Conservation (phyloP, 2,329 filamentous ascomycete genomes). For the Alternaria arborescens region DNA sequence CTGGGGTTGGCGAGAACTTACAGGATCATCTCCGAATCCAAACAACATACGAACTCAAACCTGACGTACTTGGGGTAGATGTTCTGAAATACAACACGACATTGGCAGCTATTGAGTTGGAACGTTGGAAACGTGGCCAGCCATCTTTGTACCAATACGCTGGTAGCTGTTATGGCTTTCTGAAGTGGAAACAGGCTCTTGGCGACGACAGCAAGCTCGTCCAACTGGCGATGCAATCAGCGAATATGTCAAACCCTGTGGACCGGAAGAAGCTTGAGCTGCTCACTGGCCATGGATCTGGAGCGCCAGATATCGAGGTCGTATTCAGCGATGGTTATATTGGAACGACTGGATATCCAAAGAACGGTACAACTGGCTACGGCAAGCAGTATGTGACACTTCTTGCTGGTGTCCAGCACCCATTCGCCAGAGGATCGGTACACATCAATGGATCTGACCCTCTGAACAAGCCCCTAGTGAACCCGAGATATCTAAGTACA, state of each 20-base stretch:
- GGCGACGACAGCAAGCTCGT: slow-evolving; percentile 27
- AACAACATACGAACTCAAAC: slow-evolving; percentile 27
- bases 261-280: slow-evolving; percentile 43
- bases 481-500: slow-evolving; percentile 32
- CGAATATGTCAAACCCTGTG: slow-evolving; percentile 20
- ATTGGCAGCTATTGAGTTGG: slow-evolving; percentile 51
- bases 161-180: slow-evolving; percentile 51
- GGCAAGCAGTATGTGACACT: slow-evolving; percentile 38
- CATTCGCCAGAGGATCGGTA: slow-evolving; percentile 36
- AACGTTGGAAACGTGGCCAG: slow-evolving; percentile 42
- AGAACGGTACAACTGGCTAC: slow-evolving; percentile 31
- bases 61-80: slow-evolving; percentile 26
- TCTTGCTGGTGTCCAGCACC: slow-evolving; percentile 42
- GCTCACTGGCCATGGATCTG: slow-evolving; percentile 31
- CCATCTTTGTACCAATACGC: slow-evolving; percentile 52
- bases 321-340: slow-evolving; percentile 57
- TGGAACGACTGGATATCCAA: slow-evolving; percentile 46
- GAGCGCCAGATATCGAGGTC: slow-evolving; percentile 53
- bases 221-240: slow-evolving; percentile 21
- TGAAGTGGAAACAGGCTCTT: slow-evolving; percentile 54
- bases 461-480: slow-evolving; percentile 23
- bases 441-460: slow-evolving; percentile 28
- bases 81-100: slow-evolving; percentile 33
- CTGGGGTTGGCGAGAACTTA: slow-evolving; percentile 35
- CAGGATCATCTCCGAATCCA: slow-evolving; percentile 35